Base-by-base conservation (phyloP, 1,139 yeast species). In the Geotrichum reessii region DNA sequence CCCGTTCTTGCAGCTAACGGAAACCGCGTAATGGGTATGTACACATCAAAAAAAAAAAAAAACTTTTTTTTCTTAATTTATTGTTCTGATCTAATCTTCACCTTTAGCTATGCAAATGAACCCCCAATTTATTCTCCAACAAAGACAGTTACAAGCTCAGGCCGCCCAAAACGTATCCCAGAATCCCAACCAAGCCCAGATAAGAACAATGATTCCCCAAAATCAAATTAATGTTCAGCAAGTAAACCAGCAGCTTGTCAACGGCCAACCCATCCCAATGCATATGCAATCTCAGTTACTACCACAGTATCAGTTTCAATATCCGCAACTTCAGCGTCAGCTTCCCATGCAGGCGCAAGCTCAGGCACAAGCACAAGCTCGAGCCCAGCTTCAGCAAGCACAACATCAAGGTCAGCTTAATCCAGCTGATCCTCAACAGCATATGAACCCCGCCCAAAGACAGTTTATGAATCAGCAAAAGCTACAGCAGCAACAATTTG, bases 241-340 rank as follows among this genome's bases (percentile, higher is more conserved):
- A 42, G 40, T 54, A 52, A 51, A 24, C 22, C 58, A 51, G 24
- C 58, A 55, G 19, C 22, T 50, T 37, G 56, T 56, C 3, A 40
- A 49, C 25, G 55, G 46, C 19, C 56, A 49, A 48, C 56, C 60
- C 11, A 22, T 48, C 42, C 53, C 60, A 14, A 50, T 55, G n/a
- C 50, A 50, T 8, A 55, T 55, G 58, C 54, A 40, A 33, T 33
- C 40, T 33, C 57, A 42, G 58, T 51, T 28, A 53, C 55, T 24
- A 37, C 62, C 55, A 46, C 62, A 50, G 56, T 54, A 24, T 59
- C 62, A 19, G 60, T 62, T 50, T 61, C 63, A 37, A 54, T 60
- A 46, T 63, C 67, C 22, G 62, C 65, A 53, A 62, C 59, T 46
- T 50, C 61, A 62, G 51, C 58, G 47, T 47, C 58, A 59, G 53